phyloP scores from a whole-genome alignment of 495 filamentous ascomycete species.

The Aspergillus cristatus region DNA sequence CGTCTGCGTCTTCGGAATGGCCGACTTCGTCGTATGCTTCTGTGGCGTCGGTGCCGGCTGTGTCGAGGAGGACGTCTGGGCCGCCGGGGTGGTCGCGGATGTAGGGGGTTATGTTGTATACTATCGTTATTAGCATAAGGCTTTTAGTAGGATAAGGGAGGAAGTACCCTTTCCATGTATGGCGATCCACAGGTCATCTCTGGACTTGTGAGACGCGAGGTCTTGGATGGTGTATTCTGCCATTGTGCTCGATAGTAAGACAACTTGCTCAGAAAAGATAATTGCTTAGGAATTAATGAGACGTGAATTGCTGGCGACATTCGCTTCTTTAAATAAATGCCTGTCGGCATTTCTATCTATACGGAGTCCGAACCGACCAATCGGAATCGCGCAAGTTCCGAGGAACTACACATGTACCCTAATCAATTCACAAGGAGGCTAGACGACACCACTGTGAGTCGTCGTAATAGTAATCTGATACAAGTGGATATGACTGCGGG shows the following conservation, averaged over 20 bases:
- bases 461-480: no score
- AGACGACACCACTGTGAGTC: no score
- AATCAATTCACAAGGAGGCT: no score
- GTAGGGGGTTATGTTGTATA: constrained; percentile 44
- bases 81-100: constrained; percentile 48
- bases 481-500: no score
- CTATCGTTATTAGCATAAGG: no score
- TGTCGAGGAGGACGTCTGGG: constrained; percentile 34
- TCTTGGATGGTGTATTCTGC: constrained; percentile 30
- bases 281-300: no score
- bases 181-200: constrained; percentile 40
- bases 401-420: no score
- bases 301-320: no score
- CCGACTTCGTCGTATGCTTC: constrained; percentile 43
- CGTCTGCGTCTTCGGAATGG: constrained; percentile 40
- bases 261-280: no score
- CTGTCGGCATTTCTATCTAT: no score
- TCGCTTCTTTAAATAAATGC: no score
- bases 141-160: background rate
- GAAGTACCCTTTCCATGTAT: constrained; percentile 42
- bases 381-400: constrained; percentile 1
- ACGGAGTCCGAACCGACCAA: background rate
- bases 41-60: constrained; percentile 44
- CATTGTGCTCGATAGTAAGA: constrained; percentile 7
- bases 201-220: constrained; percentile 36